phyloP scores from a whole-genome alignment of 495 filamentous ascomycete species.

The Podospora pseudoanserina region DNA sequence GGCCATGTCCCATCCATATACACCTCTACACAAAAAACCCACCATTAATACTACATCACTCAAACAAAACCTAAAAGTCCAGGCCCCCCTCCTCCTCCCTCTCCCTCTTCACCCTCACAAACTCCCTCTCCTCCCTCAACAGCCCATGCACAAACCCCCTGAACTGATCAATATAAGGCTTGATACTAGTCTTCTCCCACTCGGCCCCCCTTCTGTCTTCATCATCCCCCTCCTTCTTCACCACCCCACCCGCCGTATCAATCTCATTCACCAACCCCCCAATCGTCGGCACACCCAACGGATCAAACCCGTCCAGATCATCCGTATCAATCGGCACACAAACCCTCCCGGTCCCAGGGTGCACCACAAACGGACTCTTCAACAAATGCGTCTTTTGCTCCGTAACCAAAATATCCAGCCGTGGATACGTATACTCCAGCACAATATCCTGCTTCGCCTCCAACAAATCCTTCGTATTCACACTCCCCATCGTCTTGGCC shows the following conservation, averaged over 20 bases:
- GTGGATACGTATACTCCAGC: slow-evolving; percentile 96
- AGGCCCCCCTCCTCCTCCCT: slow-evolving; percentile 40
- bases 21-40: not conserved
- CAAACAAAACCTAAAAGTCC: slow-evolving; percentile 10
- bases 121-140: slow-evolving; percentile 73
- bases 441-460: slow-evolving; percentile 93
- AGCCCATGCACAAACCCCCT: slow-evolving; percentile 71
- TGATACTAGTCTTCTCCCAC: slow-evolving; percentile 95
- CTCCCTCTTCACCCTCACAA: slow-evolving; percentile 68
- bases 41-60: not conserved
- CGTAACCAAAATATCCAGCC: slow-evolving; percentile 91
- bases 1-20: not conserved
- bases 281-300: slow-evolving; percentile 81
- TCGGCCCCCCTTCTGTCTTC: slow-evolving; percentile 57
- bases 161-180: slow-evolving; percentile 89
- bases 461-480: slow-evolving; percentile 63
- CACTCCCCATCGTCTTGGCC: slow-evolving; percentile 66
- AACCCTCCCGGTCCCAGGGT: slow-evolving; percentile 88
- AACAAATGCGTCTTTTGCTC: slow-evolving; percentile 97
- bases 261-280: slow-evolving; percentile 75
- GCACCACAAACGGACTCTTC: slow-evolving; percentile 92
- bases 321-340: slow-evolving; percentile 88
- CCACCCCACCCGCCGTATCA: slow-evolving; percentile 69
- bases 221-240: slow-evolving; percentile 33
- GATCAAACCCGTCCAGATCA: slow-evolving; percentile 75